A percentile compares a stretch with the other conserved stretches of the same genome.
Evolutionary conservation across 2,329 filamentous ascomycete species (phyloP).

Genomic region (Calonectria pteridis): DNA sequence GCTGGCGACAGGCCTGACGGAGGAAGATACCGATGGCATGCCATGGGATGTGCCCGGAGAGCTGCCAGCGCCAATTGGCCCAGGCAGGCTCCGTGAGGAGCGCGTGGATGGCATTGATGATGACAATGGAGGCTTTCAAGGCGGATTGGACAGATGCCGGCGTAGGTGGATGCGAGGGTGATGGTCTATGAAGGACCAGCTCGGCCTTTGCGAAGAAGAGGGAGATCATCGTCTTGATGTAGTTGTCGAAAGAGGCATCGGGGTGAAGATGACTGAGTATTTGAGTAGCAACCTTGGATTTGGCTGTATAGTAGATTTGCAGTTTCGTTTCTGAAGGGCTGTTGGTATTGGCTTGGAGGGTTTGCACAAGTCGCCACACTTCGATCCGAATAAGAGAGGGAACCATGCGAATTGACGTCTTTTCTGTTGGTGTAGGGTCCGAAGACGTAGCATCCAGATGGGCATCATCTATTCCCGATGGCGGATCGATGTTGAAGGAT

Average conservation of each 20-base stretch:
- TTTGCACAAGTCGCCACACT: constrained; percentile 41
- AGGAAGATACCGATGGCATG: constrained; percentile 42
- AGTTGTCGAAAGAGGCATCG: constrained; percentile 26
- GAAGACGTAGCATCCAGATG: constrained; percentile 6
- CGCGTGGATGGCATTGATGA: constrained; percentile 37
- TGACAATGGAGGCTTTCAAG: constrained; percentile 24
- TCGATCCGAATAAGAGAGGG: constrained; percentile 44
- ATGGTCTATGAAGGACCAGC: constrained; percentile 33
- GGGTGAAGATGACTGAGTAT: constrained; percentile 28
- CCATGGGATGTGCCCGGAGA: constrained; percentile 46
- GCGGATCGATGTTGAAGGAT: constrained; percentile 56
- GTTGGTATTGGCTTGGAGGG: constrained; percentile 21
- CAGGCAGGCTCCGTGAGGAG: constrained; percentile 39
- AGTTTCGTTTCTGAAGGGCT: constrained; percentile 26
- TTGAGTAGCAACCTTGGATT: constrained; percentile 23
- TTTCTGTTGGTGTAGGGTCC: not conserved
- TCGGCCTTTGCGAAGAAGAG: constrained; percentile 47
- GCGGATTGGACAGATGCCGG: not conserved
- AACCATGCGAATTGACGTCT: constrained; percentile 24
- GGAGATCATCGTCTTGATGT: constrained; percentile 36
- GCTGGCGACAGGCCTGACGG: constrained; percentile 31
- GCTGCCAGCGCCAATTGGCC: constrained; percentile 47
- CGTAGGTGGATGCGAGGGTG: not conserved
- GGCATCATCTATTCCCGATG: constrained; percentile 57
- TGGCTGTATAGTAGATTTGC: constrained; percentile 24